Evolutionary conservation across 2,329 filamentous ascomycete species (phyloP), one percentile per base, ranked within the genome.

Genomic region (Trichophyton rubrum): DNA sequence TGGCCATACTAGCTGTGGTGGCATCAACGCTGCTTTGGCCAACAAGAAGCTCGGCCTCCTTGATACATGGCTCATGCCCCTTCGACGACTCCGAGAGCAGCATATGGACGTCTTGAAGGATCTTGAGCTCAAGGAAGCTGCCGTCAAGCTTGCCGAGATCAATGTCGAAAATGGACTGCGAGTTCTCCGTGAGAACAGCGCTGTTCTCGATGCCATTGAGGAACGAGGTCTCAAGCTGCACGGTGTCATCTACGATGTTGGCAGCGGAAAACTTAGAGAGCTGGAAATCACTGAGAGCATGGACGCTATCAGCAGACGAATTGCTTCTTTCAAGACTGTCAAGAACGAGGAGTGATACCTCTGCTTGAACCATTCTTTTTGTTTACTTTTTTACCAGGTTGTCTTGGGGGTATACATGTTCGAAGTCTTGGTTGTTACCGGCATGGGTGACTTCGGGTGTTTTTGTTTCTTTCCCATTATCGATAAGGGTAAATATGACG

Each of bases 151-250:
- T 63, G 86, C 86, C 3, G 87, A 92, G 77, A 75, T 91, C 68
- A 93, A 93, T 70, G 87, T 95, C 17, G 78, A 84, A 66, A 78
- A 81, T 38, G 86, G 87, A 24, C 78, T 92, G 62, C 78, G 84
- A 66, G 80, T 83, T 20, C 73, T 93, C 61, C 82, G 85, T 77
- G 79, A 83, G 69, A 90, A 90, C 72, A 77, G 80, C 57, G 80
- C 82, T 24, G 80, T 95, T 33, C 79, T 85, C 67, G 85, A 88
- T 63, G 89, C 87, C 27, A 82, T 90, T 62, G 73, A 77, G 64
- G 84, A 89, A 67, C 79, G 87, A 30, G 87, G 85, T 0, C 73
- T 95, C 47, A 77, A 86, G 73, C 81, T 95, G 4, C 88, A 93
- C 71, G 89, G 88, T n/a, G 79, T 85, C 59, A 77, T 95, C 13